phyloP scores from a whole-genome alignment of 805 yeast genomes.

The Lachancea mirantina region DNA sequence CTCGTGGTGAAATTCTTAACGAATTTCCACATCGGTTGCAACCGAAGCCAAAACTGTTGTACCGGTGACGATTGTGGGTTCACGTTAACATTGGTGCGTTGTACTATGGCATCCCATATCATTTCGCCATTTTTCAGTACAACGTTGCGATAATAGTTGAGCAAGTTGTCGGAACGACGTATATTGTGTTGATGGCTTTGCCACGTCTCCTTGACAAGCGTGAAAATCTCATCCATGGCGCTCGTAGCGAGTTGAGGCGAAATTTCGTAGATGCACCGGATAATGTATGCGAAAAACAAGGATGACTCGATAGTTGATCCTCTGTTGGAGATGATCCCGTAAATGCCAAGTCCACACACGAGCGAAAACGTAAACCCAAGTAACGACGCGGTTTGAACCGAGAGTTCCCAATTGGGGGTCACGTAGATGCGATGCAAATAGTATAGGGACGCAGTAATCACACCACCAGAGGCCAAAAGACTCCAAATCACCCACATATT shows the following conservation, averaged over 20 bases:
- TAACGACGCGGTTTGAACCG: slow-evolving; percentile 68
- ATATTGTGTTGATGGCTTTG: slow-evolving; percentile 29
- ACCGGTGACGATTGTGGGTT: slow-evolving; percentile 19
- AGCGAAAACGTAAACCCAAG: slow-evolving; percentile 79
- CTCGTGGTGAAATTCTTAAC: slow-evolving; percentile 25
- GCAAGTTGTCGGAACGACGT: slow-evolving; percentile 28
- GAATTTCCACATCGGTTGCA: slow-evolving; percentile 26
- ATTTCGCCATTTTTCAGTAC: slow-evolving; percentile 22
- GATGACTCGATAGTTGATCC: slow-evolving; percentile 93
- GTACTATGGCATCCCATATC: slow-evolving; percentile 23
- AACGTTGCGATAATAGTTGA: slow-evolving; percentile 24
- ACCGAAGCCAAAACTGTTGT: slow-evolving; percentile 11
- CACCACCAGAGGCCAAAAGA: slow-evolving; percentile 63
- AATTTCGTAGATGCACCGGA: slow-evolving; percentile 86
- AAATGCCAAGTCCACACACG: slow-evolving; percentile 65
- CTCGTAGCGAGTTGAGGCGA: slow-evolving; percentile 76
- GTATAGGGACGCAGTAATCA: slow-evolving; percentile 68
- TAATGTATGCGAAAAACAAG: slow-evolving; percentile 80
- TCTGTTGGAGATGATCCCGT: slow-evolving; percentile 73
- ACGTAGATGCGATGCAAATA: slow-evolving; percentile 79
- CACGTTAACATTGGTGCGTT: slow-evolving; percentile 17
- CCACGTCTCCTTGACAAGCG: slow-evolving; percentile 34
- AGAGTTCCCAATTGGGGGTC: slow-evolving; percentile 64
- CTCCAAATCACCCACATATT: slow-evolving; percentile 76
- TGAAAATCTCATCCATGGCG: slow-evolving; percentile 38